A percentile compares a stretch with the other conserved stretches of the same genome.
Evolutionary conservation across 2,329 filamentous ascomycete genomes (phyloP).

Genomic region (Penicillium sp.): DNA sequence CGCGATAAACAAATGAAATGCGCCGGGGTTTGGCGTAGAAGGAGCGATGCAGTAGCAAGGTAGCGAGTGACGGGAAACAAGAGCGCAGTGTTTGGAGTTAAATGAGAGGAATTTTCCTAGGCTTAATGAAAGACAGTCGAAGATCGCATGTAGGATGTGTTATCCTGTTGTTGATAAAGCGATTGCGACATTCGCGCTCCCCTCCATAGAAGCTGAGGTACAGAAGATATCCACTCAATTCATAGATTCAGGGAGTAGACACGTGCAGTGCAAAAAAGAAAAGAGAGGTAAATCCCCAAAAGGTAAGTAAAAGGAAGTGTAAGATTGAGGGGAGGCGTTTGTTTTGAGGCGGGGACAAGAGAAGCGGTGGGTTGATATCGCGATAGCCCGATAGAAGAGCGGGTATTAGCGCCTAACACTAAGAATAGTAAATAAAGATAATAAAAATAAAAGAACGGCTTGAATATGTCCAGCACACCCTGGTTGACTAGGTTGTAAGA

Average conservation of each 20-base stretch:
- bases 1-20: constrained; percentile 10
- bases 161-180: constrained; percentile 10
- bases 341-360: constrained; percentile 23
- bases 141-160: constrained; percentile 13
- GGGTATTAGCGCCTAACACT: constrained; percentile 19
- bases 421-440: constrained; percentile 1
- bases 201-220: constrained; percentile 21
- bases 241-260: neutral
- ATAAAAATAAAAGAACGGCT: neutral
- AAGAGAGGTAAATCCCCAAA: constrained; percentile 3
- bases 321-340: constrained; percentile 14
- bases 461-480: neutral
- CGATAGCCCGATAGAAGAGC: constrained; percentile 23
- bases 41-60: neutral
- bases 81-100: neutral
- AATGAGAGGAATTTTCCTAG: constrained; percentile 7
- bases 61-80: constrained; percentile 6
- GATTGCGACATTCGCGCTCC: constrained; percentile 16
- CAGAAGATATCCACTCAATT: constrained; percentile 5
- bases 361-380: constrained; percentile 17
- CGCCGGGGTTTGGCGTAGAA: constrained; percentile 6
- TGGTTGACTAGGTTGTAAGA: neutral
- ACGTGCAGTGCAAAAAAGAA: constrained; percentile 9
- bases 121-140: constrained; percentile 2
- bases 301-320: constrained; percentile 4